Evolutionary conservation across 2,329 filamentous ascomycete species (phyloP).

Genomic region (Diaporthe eres): DNA sequence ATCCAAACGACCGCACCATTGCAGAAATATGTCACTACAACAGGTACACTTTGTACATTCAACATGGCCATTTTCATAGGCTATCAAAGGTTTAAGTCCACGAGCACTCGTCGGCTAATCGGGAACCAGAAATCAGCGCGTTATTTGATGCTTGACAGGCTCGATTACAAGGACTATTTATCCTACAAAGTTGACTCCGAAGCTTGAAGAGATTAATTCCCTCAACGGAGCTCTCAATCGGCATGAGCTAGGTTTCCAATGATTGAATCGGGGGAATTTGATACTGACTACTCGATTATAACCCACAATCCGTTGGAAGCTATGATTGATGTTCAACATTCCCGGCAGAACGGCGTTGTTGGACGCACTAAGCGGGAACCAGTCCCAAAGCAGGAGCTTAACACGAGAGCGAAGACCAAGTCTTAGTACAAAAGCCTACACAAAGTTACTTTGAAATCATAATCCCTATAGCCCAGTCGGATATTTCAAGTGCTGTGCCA

Average conservation of each 20-base stretch:
- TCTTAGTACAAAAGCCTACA: neutral
- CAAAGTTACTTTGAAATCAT: neutral
- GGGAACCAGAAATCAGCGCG: too few species aligned
- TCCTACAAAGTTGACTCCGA: neutral
- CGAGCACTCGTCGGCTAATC: neutral
- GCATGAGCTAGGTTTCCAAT: neutral
- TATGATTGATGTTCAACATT: neutral
- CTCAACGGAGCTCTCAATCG: neutral
- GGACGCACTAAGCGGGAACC: neutral
- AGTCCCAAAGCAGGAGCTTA: neutral
- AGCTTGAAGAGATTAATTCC: too few species aligned
- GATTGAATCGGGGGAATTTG: neutral
- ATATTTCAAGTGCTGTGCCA: neutral
- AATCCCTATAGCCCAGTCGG: neutral
- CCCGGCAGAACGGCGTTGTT: neutral
- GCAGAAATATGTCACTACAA: neutral
- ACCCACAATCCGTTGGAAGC: neutral
- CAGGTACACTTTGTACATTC: neutral
- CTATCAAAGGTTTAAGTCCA: too few species aligned
- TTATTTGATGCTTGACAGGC: neutral
- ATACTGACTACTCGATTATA: neutral
- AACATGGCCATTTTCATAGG: too few species aligned
- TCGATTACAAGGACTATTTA: neutral
- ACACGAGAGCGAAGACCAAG: constrained; percentile 6
- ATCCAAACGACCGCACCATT: neutral